Percentiles rank a stretch among this genome's conserved stretches.
These are phyloP conservation scores for Corynespora cassiicola DNA, from an alignment of 2,329 filamentous ascomycete species.

Conservation along the genomic window DNA sequence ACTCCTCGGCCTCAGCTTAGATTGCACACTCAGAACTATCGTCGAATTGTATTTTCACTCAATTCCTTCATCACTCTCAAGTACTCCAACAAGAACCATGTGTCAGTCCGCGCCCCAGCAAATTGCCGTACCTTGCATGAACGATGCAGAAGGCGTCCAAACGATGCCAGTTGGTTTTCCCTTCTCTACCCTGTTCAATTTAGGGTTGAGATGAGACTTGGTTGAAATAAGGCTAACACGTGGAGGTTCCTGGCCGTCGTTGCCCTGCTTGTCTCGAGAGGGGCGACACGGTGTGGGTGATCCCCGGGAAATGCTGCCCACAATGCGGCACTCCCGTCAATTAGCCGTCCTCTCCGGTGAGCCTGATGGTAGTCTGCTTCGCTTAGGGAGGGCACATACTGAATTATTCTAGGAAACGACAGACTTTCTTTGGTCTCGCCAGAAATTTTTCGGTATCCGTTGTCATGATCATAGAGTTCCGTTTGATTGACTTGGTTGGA, in stretches of 20 bases:
- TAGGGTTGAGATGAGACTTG: too few relatives aligned
- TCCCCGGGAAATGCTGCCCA: conserved; percentile 48
- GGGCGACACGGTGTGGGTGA: conserved; percentile 49
- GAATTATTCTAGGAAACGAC: too few relatives aligned
- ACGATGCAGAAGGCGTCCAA: conserved; percentile 36
- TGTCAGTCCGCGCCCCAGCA: conserved; percentile 33
- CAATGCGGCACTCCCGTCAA: conserved; percentile 49
- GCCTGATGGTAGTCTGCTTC: too few relatives aligned
- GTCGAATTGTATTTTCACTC: not conserved
- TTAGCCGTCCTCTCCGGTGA: conserved; percentile 18
- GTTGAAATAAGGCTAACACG: conserved; percentile 5
- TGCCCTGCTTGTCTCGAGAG: conserved; percentile 48
- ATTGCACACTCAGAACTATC: not conserved
- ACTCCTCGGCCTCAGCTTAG: not conserved
- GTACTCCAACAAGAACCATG: conserved; percentile 19
- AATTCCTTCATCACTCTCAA: not conserved
- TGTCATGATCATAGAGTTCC: too few relatives aligned
- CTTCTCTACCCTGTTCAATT: not conserved
- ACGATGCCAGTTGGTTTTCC: conserved; percentile 40
- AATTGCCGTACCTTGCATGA: conserved; percentile 32
- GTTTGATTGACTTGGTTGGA: too few relatives aligned
- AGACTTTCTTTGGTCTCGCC: too few relatives aligned
- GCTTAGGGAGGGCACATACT: too few relatives aligned
- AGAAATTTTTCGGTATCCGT: too few relatives aligned
- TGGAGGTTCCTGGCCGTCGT: conserved; percentile 47